Evolutionary conservation across 139 green algal species (phyloP).

Genomic region (Zygnema cylindricum): DNA sequence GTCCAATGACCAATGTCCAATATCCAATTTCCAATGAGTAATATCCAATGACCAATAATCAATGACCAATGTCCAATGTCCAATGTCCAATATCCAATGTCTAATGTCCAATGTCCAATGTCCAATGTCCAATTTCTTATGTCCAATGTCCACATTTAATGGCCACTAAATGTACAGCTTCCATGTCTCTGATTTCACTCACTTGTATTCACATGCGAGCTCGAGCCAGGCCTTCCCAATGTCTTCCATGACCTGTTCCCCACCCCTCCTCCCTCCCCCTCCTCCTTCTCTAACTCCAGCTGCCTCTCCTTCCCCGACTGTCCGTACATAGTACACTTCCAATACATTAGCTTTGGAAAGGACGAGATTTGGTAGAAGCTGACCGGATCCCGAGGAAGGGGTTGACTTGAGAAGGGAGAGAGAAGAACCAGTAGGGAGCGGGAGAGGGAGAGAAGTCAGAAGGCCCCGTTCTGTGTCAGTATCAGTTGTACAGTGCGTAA

Average conservation of each 20-base stretch:
- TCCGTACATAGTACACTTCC: slow-evolving; percentile 74
- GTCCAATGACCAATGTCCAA: too few relatives aligned
- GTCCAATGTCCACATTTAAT: neutral
- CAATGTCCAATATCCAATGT: too few relatives aligned
- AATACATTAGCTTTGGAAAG: slow-evolving; percentile 72
- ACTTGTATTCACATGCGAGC: slow-evolving; percentile 43
- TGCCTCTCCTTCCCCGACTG: neutral
- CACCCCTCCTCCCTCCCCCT: neutral
- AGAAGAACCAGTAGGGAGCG: neutral
- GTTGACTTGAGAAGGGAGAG: neutral
- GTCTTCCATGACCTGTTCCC: neutral
- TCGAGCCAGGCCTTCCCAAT: slow-evolving; percentile 14
- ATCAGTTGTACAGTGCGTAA: slow-evolving; percentile 35
- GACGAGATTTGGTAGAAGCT: slow-evolving; percentile 75
- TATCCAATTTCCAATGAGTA: too few relatives aligned
- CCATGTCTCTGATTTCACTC: too few relatives aligned
- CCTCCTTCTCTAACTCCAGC: neutral
- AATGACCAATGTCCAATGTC: too few relatives aligned
- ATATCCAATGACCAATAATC: too few relatives aligned
- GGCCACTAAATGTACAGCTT: neutral
- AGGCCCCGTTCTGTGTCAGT: neutral
- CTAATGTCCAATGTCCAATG: too few relatives aligned
- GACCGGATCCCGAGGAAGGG: neutral
- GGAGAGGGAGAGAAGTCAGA: neutral
- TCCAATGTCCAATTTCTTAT: too few relatives aligned